Percentiles rank a stretch among this genome's conserved stretches.
These are phyloP conservation scores for Stephania cephalantha DNA, from an alignment of 164 flowering plant species.

Conservation along the genomic window DNA sequence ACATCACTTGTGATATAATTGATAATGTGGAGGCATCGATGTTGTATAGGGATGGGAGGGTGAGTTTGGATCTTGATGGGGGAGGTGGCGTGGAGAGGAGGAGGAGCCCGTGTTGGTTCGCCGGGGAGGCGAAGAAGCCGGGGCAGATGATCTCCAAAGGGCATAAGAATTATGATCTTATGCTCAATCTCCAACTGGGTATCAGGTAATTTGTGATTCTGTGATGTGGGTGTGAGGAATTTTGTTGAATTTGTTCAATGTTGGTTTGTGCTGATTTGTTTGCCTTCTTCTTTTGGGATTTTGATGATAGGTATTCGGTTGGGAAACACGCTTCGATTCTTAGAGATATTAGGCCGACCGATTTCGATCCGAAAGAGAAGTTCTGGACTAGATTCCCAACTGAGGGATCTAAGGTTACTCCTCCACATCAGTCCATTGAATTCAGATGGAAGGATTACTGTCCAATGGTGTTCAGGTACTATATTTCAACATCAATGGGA, in stretches of 20 bases:
- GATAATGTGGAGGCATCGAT: slow-evolving; percentile 69
- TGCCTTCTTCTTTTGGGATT: slow-evolving; percentile 1
- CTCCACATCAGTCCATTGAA: slow-evolving; percentile 45
- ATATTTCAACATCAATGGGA: not conserved
- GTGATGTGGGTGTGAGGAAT: not conserved
- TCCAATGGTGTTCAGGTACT: slow-evolving; percentile 51
- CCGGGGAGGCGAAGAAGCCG: slow-evolving; percentile 61
- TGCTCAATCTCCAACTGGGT: slow-evolving; percentile 81
- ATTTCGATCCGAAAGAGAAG: slow-evolving; percentile 41
- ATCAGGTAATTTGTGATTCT: slow-evolving; percentile 43
- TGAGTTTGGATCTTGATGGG: slow-evolving; percentile 29
- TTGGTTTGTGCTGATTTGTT: not conserved
- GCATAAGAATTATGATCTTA: slow-evolving; percentile 75
- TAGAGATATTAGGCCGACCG: slow-evolving; percentile 25
- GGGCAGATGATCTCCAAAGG: slow-evolving; percentile 70
- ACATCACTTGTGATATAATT: slow-evolving; percentile 81
- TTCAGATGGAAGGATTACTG: slow-evolving; percentile 64
- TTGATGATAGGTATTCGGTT: slow-evolving; percentile 44
- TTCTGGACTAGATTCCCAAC: slow-evolving; percentile 39
- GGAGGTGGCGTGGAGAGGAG: slow-evolving; percentile 23
- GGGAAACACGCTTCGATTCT: slow-evolving; percentile 54
- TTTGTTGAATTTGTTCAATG: not conserved
- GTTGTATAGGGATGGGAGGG: slow-evolving; percentile 47
- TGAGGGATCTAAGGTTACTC: slow-evolving; percentile 48
- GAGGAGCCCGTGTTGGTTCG: slow-evolving; percentile 49